phyloP scores from a whole-genome alignment of 208 protist genomes.

The Trypanosoma brucei region DNA sequence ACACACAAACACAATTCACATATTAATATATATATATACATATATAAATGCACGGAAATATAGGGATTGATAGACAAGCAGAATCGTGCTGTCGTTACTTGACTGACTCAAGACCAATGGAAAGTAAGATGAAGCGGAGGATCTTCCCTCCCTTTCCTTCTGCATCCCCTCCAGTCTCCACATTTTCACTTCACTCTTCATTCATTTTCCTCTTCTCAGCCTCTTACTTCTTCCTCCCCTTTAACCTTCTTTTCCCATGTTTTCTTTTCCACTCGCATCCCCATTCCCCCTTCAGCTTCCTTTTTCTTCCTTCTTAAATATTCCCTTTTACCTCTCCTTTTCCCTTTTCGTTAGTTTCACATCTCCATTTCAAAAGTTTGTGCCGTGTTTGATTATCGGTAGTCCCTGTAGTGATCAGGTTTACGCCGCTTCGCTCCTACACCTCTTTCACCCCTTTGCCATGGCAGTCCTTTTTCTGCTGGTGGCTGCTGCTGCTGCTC shows the following conservation, averaged over 20 bases:
- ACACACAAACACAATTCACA: too few species aligned
- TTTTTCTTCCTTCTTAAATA: background rate
- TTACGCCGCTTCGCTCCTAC: constrained; percentile 53
- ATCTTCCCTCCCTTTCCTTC: background rate
- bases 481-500: background rate
- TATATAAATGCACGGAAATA: too few species aligned
- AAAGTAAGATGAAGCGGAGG: background rate
- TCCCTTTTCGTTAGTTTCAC: constrained; percentile 3
- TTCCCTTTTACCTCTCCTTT: background rate
- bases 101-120: too few species aligned
- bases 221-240: constrained; percentile 1
- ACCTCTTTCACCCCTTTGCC: background rate
- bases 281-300: background rate
- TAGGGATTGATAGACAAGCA: too few species aligned
- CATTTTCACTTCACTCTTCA: background rate
- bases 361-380: background rate
- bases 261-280: background rate
- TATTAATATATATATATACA: too few species aligned
- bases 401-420: constrained; percentile 66
- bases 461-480: too few species aligned
- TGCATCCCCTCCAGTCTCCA: background rate
- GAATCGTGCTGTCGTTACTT: too few species aligned
- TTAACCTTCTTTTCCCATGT: background rate
- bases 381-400: constrained; percentile 13
- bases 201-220: constrained; percentile 4